Percentiles rank a stretch among this genome's conserved stretches.
These are phyloP conservation scores for Sugiyamaella paludigena DNA, from an alignment of 1,139 yeast species.

Conservation along the genomic window DNA sequence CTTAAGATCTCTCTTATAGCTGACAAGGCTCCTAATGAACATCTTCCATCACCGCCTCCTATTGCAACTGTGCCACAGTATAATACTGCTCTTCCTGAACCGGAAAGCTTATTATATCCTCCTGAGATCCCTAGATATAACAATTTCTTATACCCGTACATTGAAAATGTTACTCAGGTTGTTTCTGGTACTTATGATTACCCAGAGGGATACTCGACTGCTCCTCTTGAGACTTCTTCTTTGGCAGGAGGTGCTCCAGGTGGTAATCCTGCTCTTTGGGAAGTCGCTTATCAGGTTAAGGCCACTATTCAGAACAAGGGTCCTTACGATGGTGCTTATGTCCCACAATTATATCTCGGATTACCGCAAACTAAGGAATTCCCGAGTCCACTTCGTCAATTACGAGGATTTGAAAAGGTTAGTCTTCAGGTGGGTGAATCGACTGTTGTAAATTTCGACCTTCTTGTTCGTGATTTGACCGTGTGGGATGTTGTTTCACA, in stretches of 20 bases:
- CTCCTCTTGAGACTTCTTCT: conserved; percentile 40
- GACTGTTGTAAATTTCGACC: conserved; percentile 44
- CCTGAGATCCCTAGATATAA: conserved; percentile 20
- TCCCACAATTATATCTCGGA: conserved; percentile 57
- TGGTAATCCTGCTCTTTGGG: conserved; percentile 48
- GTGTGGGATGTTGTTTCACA: conserved; percentile 59
- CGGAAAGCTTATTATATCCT: conserved; percentile 57
- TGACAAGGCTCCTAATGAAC: conserved; percentile 46
- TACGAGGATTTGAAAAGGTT: conserved; percentile 62
- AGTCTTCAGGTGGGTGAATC: conserved; percentile 47
- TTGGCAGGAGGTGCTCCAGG: conserved; percentile 61
- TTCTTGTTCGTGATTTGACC: conserved; percentile 55
- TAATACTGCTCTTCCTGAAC: conserved; percentile 40
- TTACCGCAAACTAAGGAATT: conserved; percentile 45
- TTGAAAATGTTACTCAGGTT: conserved; percentile 23
- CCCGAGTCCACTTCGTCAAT: conserved; percentile 49
- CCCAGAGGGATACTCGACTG: conserved; percentile 52
- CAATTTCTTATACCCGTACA: conserved; percentile 34
- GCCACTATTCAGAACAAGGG: conserved; percentile 55
- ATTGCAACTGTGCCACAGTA: conserved; percentile 34
- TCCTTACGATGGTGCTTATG: conserved; percentile 49
- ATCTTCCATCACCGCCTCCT: conserved; percentile 51
- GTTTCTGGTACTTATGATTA: conserved; percentile 45
- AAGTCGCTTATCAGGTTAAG: conserved; percentile 47
- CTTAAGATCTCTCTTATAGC: conserved; percentile 29